Conservation (phyloP, 345 rosid species). For the Barbarea vulgaris region DNA sequence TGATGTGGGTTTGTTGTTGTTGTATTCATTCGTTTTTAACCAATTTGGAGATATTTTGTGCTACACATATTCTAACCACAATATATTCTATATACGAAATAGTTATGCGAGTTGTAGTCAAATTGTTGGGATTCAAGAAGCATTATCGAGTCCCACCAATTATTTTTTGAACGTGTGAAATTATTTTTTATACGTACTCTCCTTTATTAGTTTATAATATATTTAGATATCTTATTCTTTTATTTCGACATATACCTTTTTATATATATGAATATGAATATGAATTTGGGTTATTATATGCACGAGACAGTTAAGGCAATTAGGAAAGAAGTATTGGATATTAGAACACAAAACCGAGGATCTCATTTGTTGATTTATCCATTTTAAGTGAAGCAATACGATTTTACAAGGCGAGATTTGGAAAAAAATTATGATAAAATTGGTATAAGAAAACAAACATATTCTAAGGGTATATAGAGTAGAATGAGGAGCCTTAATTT, state of each 20-base stretch:
- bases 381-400: background rate
- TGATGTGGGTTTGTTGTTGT: conserved; percentile 9
- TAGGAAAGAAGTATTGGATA: background rate
- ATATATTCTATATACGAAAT: background rate
- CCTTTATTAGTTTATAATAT: background rate
- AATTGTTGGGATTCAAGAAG: conserved; percentile 24
- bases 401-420: background rate
- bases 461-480: background rate
- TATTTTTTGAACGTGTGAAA: background rate
- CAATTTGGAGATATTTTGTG: background rate
- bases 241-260: background rate
- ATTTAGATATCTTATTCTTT: background rate
- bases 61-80: background rate
- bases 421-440: background rate
- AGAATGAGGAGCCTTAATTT: background rate
- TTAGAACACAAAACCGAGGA: too few species aligned
- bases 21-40: background rate
- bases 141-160: conserved; percentile 28
- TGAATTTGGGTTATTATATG: background rate
- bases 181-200: too few species aligned
- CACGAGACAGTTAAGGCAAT: background rate
- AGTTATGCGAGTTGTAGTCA: conserved; percentile 11
- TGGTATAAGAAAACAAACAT: background rate
- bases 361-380: background rate
- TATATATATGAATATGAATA: too few species aligned